These are phyloP conservation scores for Amylostereum areolatum DNA, from an alignment of 1,284 basidiomycete genomes.

Conservation along the genomic window DNA sequence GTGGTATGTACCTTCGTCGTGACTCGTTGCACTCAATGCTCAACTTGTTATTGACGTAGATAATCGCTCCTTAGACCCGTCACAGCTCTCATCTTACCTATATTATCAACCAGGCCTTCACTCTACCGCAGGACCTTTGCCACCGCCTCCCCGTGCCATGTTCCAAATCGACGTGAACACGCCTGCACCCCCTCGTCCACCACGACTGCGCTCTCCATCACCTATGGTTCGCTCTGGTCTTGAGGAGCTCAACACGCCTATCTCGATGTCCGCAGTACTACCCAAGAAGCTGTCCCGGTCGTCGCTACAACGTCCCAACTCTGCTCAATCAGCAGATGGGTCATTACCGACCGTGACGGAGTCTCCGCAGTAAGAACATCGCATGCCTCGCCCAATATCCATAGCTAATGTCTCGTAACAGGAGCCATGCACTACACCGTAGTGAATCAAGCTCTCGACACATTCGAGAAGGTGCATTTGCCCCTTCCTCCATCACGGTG, in stretches of 20 bases:
- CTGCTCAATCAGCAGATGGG: not conserved
- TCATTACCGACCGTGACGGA: not conserved
- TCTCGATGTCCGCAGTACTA: conserved; percentile 8
- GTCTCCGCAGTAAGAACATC: not conserved
- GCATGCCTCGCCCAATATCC: too few species aligned
- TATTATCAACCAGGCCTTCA: conserved; percentile 64
- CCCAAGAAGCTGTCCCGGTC: conserved; percentile 5
- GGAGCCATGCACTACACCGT: too few species aligned
- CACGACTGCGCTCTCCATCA: conserved; percentile 51
- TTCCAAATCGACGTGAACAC: conserved; percentile 38
- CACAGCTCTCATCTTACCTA: conserved; percentile 34
- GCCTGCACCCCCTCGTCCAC: conserved; percentile 60
- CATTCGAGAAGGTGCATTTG: conserved; percentile 62
- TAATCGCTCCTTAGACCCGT: not conserved
- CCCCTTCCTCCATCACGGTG: conserved; percentile 40
- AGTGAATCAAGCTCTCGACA: conserved; percentile 24
- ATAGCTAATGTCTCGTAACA: too few species aligned
- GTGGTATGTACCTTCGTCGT: too few species aligned
- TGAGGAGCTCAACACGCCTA: not conserved
- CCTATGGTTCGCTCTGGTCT: conserved; percentile 8
- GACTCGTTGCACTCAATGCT: too few species aligned
- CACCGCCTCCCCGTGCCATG: conserved; percentile 54
- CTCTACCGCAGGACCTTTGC: conserved; percentile 65
- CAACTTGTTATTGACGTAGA: too few species aligned
- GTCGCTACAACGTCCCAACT: not conserved